A percentile compares a stretch with the other conserved stretches of the same genome.
phyloP scores from a whole-genome alignment of 345 rosid genomes.

The Brassica incana region DNA sequence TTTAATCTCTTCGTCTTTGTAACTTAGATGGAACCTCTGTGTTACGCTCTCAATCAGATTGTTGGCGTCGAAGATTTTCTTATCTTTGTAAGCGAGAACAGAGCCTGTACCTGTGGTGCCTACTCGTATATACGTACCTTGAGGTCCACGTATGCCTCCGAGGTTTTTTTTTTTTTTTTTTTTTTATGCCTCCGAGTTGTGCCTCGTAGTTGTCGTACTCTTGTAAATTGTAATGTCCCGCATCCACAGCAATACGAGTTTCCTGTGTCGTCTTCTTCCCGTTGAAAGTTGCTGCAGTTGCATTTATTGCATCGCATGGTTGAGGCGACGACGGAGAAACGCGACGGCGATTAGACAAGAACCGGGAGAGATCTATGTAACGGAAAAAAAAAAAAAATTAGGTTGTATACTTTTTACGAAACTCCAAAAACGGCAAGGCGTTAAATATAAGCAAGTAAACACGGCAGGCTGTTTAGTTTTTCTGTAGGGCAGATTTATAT shows the following conservation, averaged over 20 bases:
- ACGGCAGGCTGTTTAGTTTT: too few species aligned
- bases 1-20: conserved; percentile 37
- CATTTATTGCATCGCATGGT: conserved; percentile 53
- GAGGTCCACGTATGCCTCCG: conserved; percentile 52
- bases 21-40: conserved; percentile 38
- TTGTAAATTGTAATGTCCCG: conserved; percentile 45
- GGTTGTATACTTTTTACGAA: too few species aligned
- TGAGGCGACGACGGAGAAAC: neutral
- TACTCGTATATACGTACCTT: conserved; percentile 53
- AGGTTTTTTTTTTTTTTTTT: too few species aligned
- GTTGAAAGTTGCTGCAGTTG: conserved; percentile 42
- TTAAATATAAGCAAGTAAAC: too few species aligned
- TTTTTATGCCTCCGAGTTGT: too few species aligned
- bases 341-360: too few species aligned
- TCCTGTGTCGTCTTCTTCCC: conserved; percentile 50
- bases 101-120: conserved; percentile 65
- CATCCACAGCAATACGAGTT: conserved; percentile 49
- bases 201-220: conserved; percentile 50
- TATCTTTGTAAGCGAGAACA: conserved; percentile 50
- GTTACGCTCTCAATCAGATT: conserved; percentile 44
- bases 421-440: too few species aligned
- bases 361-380: too few species aligned
- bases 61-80: conserved; percentile 59
- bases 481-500: too few species aligned
- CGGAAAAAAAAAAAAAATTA: too few species aligned